phyloP scores from a whole-genome alignment of 768 basidiomycete species.

The Mycena olivaceomarginata region DNA sequence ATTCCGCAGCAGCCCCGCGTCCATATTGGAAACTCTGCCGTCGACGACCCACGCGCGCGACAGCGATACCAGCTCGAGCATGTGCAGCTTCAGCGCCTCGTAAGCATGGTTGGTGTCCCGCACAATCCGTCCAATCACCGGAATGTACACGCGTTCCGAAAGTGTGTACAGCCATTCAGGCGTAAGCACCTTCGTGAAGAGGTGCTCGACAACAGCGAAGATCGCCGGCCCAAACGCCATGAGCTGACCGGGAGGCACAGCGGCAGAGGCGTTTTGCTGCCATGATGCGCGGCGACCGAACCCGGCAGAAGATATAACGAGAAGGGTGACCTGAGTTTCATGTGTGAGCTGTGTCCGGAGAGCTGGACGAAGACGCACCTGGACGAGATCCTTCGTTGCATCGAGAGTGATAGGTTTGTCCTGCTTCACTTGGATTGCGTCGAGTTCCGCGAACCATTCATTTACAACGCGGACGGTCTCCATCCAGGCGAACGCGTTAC shows the following conservation, averaged over 20 bases:
- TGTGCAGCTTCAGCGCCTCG: conserved; percentile 59
- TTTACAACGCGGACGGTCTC: conserved; percentile 62
- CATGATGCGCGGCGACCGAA: conserved; percentile 63
- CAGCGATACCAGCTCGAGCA: conserved; percentile 62
- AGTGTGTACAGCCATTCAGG: conserved; percentile 59
- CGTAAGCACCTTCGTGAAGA: conserved; percentile 53
- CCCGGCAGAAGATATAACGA: conserved; percentile 62
- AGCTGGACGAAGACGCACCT: not conserved
- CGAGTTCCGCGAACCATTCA: conserved; percentile 65
- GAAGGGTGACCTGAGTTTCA: conserved; percentile 50
- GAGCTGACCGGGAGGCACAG: conserved; percentile 54
- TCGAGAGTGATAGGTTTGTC: not conserved
- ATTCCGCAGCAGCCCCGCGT: conserved; percentile 64
- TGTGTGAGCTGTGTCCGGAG: not conserved
- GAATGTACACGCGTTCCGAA: conserved; percentile 53
- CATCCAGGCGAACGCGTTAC: conserved; percentile 69
- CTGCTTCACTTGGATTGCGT: conserved; percentile 31
- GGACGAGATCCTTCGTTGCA: not conserved
- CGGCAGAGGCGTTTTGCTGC: conserved; percentile 50
- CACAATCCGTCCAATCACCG: conserved; percentile 57
- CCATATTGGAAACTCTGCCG: conserved; percentile 48
- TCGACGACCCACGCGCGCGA: conserved; percentile 58
- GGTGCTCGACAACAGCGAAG: conserved; percentile 49
- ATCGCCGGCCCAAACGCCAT: conserved; percentile 60
- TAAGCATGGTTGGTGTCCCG: conserved; percentile 55